Percentiles rank a stretch among this genome's conserved stretches.
Evolutionary conservation across 1,139 yeast genomes (phyloP).

Genomic region (Kurtzmaniella quercitrusa): DNA sequence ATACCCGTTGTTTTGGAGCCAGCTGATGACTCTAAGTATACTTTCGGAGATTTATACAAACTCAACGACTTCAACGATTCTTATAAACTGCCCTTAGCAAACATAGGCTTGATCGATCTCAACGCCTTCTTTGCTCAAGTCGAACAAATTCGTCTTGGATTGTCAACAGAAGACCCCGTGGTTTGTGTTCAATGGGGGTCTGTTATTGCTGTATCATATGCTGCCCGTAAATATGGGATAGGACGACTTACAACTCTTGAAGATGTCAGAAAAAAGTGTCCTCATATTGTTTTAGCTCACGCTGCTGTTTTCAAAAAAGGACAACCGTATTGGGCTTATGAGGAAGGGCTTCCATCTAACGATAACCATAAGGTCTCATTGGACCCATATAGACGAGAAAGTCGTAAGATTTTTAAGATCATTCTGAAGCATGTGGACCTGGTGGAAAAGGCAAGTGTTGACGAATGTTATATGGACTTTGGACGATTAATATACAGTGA

Average conservation of each 20-base stretch:
- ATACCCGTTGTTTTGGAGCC: not conserved
- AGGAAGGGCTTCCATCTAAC: conserved; percentile 38
- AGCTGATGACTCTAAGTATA: conserved; percentile 20
- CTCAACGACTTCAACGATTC: conserved; percentile 44
- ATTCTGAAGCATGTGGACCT: conserved; percentile 53
- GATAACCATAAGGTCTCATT: conserved; percentile 74
- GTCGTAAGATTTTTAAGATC: conserved; percentile 70
- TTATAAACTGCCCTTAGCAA: conserved; percentile 67
- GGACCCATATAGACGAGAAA: conserved; percentile 87
- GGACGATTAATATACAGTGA: conserved; percentile 43
- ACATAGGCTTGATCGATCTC: conserved; percentile 80
- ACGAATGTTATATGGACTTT: conserved; percentile 84
- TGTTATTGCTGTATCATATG: conserved; percentile 83
- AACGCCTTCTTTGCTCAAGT: conserved; percentile 97
- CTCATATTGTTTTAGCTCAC: conserved; percentile 72
- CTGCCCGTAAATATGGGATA: conserved; percentile 83
- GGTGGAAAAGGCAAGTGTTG: conserved; percentile 93
- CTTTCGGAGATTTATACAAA: conserved; percentile 43
- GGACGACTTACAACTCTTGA: conserved; percentile 69
- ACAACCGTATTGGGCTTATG: conserved; percentile 75
- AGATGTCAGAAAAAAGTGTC: conserved; percentile 72
- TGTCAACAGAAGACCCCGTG: conserved; percentile 69
- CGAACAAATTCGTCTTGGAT: conserved; percentile 72
- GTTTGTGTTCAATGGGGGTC: conserved; percentile 94
- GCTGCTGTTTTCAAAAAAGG: conserved; percentile 94